Evolutionary conservation across 2,329 filamentous ascomycete genomes (phyloP), one percentile per base, ranked within the genome.

Genomic region (Sarocladiaceae sp.): DNA sequence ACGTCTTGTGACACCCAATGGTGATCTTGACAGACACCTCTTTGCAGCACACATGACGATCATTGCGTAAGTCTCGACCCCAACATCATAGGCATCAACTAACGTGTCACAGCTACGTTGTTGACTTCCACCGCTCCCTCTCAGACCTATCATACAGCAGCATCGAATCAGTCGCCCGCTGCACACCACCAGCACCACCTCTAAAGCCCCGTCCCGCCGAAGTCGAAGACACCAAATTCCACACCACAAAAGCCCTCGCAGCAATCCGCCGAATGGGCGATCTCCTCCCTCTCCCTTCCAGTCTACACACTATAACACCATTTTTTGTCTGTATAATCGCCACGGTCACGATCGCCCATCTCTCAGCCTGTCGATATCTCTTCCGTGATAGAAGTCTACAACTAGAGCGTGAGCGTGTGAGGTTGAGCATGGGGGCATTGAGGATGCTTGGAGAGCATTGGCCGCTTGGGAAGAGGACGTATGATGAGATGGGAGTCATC

Each of bases 251-350:
- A 18, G 49, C 49, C 7, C 49, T 51, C n/a, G 17, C 23, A 10
- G 49, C 35, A 12, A 51, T 51, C 35, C 49, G 49, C 8, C 49
- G 49, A 12, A 23, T 51, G 10, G 49, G 49, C 12, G 49, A 51
- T 17, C 35, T 51, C 2, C 49, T 51, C 22, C 49, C 49, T 4
- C 35, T 51, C 20, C 49, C 49, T 3, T 28, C 28, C 18, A 51
- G 26, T 23, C 36, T 51, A 4, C 25, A 22, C 23, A 51, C 49
- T 13, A 25, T 40, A 13, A 51, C 49, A 4, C 49, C 49, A 10
- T 51, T 51, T 36, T 40, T 51, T 15, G 42, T 51, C 31, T 51
- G 49, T 23, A 42, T 40, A 11, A 51, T 51, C 37, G 49, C 49
- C 22, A 51, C 36, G 12, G 25, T 40, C 18, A 39, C 37, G 20